Percentiles rank a stretch among this genome's conserved stretches.
Evolutionary conservation across 2,329 filamentous ascomycete genomes (phyloP).

Genomic region (Apiospora sp.): DNA sequence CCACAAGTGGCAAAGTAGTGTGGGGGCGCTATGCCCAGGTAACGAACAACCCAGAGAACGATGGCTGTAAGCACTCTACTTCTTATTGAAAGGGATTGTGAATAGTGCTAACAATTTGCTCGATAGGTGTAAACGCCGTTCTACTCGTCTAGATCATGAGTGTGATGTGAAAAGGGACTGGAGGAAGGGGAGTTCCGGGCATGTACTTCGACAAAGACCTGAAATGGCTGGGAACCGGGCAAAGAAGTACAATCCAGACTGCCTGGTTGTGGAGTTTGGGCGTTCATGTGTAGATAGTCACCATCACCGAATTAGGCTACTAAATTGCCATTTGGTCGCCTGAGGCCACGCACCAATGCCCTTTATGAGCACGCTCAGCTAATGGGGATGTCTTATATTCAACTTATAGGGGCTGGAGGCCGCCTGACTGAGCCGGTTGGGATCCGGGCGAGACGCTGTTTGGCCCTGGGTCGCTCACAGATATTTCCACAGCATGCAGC

Average conservation of each 20-base stretch:
- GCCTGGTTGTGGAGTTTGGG: not conserved
- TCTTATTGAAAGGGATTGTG: not conserved
- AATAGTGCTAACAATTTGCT: not conserved
- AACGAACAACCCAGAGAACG: constrained; percentile 52
- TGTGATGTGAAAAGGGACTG: not conserved
- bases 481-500: no score
- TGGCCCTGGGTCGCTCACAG: no score
- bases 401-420: no score
- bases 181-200: no score
- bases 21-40: not conserved
- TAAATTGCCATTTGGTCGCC: not conserved
- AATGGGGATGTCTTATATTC: no score
- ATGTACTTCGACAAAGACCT: no score
- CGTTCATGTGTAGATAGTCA: not conserved
- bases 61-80: constrained; percentile 13
- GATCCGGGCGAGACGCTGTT: no score
- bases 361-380: not conserved
- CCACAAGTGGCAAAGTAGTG: constrained; percentile 56
- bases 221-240: not conserved
- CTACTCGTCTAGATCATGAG: not conserved
- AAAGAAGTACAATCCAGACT: not conserved
- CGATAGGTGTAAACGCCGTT: not conserved
- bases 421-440: no score
- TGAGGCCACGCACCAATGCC: not conserved
- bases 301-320: not conserved